Evolutionary conservation across 2,329 filamentous ascomycete species (phyloP).

Genomic region (Hypocrella siamensis): DNA sequence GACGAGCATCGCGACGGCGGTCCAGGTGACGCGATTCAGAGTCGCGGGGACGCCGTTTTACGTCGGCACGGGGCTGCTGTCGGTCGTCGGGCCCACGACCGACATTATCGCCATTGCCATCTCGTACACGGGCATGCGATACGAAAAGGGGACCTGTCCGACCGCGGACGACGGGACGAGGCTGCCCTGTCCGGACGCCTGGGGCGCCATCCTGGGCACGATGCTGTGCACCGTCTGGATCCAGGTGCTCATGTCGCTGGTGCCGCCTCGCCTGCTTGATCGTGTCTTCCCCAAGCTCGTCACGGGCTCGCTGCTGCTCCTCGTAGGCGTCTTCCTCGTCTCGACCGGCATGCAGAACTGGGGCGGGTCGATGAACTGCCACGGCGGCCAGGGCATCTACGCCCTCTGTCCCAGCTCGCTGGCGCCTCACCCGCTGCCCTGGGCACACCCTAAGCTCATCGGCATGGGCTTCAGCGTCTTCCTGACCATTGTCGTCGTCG

Average conservation of each 20-base stretch:
- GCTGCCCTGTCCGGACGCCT: slow-evolving; percentile 3
- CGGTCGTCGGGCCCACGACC: slow-evolving; percentile 4
- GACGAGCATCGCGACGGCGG: slow-evolving; percentile 39
- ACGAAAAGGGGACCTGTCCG: slow-evolving; percentile 3
- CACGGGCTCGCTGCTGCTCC: slow-evolving; percentile 3
- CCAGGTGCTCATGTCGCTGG: slow-evolving; percentile 3
- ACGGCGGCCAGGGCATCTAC: slow-evolving; percentile 3
- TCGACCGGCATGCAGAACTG: slow-evolving; percentile 4
- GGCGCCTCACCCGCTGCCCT: slow-evolving; percentile 3
- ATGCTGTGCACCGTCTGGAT: slow-evolving; percentile 4
- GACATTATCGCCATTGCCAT: slow-evolving; percentile 4
- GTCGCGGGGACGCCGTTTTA: slow-evolving; percentile 4
- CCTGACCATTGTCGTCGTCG: slow-evolving; percentile 3
- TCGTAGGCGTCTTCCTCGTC: slow-evolving; percentile 3
- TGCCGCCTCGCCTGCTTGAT: slow-evolving; percentile 3
- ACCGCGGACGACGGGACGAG: slow-evolving; percentile 2
- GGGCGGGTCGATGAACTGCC: slow-evolving; percentile 3
- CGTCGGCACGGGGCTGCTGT: slow-evolving; percentile 4
- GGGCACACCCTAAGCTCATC: slow-evolving; percentile 4
- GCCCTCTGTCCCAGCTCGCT: slow-evolving; percentile 2
- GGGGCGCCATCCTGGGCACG: slow-evolving; percentile 3
- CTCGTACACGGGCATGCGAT: slow-evolving; percentile 2
- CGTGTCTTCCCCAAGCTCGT: slow-evolving; percentile 4
- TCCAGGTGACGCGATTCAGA: slow-evolving; percentile 41
- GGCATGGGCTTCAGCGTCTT: slow-evolving; percentile 4